Conservation (phyloP, 805 yeast species). For the Jamesozyma jinghongensis region DNA sequence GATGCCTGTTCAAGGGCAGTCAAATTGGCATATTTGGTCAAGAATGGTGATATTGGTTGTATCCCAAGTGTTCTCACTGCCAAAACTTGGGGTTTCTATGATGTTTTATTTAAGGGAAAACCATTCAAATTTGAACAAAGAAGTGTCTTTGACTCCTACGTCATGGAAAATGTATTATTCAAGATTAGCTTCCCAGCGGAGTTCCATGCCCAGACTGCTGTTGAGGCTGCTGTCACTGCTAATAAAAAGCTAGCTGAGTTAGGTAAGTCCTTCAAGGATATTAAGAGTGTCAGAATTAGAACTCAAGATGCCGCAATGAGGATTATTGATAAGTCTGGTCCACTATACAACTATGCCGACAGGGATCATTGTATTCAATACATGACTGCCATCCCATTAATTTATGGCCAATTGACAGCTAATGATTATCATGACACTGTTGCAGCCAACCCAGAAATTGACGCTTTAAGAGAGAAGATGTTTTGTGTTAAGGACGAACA, state of each 20-base stretch:
- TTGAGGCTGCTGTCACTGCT: slow-evolving; percentile 45
- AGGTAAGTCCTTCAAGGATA: slow-evolving; percentile 42
- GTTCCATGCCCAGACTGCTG: slow-evolving; percentile 59
- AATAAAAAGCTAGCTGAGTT: slow-evolving; percentile 30
- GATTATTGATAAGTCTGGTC: slow-evolving; percentile 52
- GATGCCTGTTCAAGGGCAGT: slow-evolving; percentile 55
- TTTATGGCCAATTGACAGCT: slow-evolving; percentile 48
- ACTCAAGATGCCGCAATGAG: slow-evolving; percentile 56
- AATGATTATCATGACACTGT: slow-evolving; percentile 45
- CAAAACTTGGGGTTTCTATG: slow-evolving; percentile 55
- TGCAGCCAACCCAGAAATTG: slow-evolving; percentile 46
- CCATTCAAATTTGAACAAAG: slow-evolving; percentile 44
- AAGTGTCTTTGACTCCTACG: slow-evolving; percentile 41
- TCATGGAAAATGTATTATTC: slow-evolving; percentile 54
- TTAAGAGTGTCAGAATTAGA: slow-evolving; percentile 40
- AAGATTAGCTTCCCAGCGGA: slow-evolving; percentile 59
- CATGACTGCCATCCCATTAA: slow-evolving; percentile 50
- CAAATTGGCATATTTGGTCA: slow-evolving; percentile 43
- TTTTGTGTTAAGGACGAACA: slow-evolving; percentile 41
- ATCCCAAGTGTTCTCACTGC: slow-evolving; percentile 52
- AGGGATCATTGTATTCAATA: slow-evolving; percentile 59
- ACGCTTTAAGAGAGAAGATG: slow-evolving; percentile 45
- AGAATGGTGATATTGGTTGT: slow-evolving; percentile 41
- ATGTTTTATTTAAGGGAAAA: slow-evolving; percentile 46
- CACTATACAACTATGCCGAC: slow-evolving; percentile 54